Evolutionary conservation across 768 basidiomycete species (phyloP), one percentile per base, ranked within the genome.

Genomic region (Hericium coralloides): DNA sequence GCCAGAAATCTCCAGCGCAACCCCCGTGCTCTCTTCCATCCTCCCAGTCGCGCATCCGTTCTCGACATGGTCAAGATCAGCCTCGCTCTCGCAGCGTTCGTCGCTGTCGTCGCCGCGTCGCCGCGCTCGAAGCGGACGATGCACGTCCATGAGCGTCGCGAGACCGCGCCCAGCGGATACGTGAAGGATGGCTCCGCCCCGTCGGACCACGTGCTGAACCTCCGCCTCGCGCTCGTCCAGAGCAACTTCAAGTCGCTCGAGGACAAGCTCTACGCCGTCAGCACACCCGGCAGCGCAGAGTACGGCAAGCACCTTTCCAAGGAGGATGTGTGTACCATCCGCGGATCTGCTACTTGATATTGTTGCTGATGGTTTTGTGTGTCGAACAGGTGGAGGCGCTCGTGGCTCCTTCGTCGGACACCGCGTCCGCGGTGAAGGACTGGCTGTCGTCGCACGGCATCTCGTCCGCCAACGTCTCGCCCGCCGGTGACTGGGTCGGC

Each of bases 401-500:
- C 22, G 51, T 45, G 18, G 52, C 39, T 5, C 56, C 56, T 18
- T 15, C 22, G 20, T 17, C 50, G 22, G 51, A 53, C 12, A 53
- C 51, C n/a, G 12, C 37, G 12, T 45, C 37, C 12, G 45, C 52
- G 9, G 51, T 57, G 14, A 36, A 26, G n/a, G 22, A 14, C 4
- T 57, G 56, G 56, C 52, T 64, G 12, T 26, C 59, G 10, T 41
- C 52, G 25, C 58, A 64, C 49, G 49, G 45, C 23, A 18, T 62
- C n/a, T 53, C 55, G 10, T 52, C 63, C 17, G 38, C 22, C 12
- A 18, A 55, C 9, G 56, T 52, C 7, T 60, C 60, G 14, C 56
- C 56, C n/a, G 56, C 51, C 7, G 60, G 63, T 18, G 63, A 64
- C 49, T 62, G 60, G 60, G 45, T 49, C 26, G 12, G 17, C 15